These are phyloP conservation scores for Bonia amplexicaulis DNA, from an alignment of 176 grass and related monocot genomes.

Conservation along the genomic window DNA sequence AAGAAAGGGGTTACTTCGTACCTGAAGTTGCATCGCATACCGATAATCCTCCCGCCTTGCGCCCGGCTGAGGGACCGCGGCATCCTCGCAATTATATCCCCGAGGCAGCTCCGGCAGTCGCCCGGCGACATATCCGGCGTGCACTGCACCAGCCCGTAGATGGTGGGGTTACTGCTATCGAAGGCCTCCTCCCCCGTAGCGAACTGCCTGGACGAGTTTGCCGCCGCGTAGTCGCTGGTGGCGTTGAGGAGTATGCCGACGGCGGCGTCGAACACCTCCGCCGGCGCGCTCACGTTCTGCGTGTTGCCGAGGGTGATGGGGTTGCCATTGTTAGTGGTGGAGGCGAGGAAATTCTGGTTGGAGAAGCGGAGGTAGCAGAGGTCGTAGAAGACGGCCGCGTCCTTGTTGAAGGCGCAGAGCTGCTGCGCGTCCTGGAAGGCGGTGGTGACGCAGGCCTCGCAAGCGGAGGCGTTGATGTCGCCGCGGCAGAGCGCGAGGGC, in stretches of 20 bases:
- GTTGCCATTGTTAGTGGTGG: background rate
- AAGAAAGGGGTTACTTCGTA: slow-evolving; percentile 47
- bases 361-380: slow-evolving; percentile 31
- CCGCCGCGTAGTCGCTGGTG: slow-evolving; percentile 25
- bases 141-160: slow-evolving; percentile 55
- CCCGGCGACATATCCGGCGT: slow-evolving; percentile 32
- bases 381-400: slow-evolving; percentile 15
- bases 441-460: slow-evolving; percentile 23
- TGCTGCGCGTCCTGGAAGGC: slow-evolving; percentile 1
- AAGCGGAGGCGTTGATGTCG: slow-evolving; percentile 23
- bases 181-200: slow-evolving; percentile 33
- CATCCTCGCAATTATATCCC: background rate
- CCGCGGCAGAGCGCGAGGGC: slow-evolving; percentile 43
- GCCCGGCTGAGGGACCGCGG: background rate
- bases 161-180: background rate
- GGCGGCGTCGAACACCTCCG: slow-evolving; percentile 5
- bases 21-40: slow-evolving; percentile 42
- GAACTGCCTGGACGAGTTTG: slow-evolving; percentile 25
- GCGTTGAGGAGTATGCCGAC: slow-evolving; percentile 25
- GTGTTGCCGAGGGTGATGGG: fast-evolving
- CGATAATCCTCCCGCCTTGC: background rate
- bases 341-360: slow-evolving; percentile 10
- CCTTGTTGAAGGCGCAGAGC: background rate
- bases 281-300: slow-evolving; percentile 8
- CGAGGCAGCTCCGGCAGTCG: slow-evolving; percentile 40